phyloP scores from a whole-genome alignment of 257 asterid genomes.

The Fraxinus cuspidata region DNA sequence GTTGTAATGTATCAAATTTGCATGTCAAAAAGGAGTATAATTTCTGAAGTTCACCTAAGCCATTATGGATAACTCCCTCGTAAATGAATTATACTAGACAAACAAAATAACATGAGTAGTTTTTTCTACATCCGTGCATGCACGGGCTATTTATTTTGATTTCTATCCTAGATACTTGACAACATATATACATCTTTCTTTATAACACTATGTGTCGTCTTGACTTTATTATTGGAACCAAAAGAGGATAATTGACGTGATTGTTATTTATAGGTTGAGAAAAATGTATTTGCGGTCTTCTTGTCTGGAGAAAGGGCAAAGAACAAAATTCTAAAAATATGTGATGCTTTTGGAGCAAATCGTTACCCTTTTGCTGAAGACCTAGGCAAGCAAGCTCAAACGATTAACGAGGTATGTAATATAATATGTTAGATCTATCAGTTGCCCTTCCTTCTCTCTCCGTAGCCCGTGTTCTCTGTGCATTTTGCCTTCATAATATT shows the following conservation, averaged over 20 bases:
- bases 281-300: constrained; percentile 84
- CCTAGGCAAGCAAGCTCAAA: constrained; percentile 70
- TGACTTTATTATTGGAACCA: background rate
- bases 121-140: background rate
- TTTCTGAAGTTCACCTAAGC: background rate
- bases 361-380: constrained; percentile 86
- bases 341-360: constrained; percentile 99
- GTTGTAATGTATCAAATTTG: background rate
- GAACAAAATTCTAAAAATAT: constrained; percentile 85
- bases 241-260: constrained; percentile 21
- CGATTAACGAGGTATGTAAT: constrained; percentile 67
- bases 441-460: background rate
- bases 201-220: constrained; percentile 9
- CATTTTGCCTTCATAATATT: background rate
- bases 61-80: background rate
- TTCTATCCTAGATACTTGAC: background rate
- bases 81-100: background rate
- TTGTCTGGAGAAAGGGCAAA: constrained; percentile 97
- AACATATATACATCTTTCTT: background rate
- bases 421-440: background rate
- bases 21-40: background rate
- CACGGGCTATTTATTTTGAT: background rate
- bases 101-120: background rate
- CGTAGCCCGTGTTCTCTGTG: background rate
- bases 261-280: constrained; percentile 70